These are phyloP conservation scores for Fusarium sp. DNA, from an alignment of 2,329 filamentous ascomycete genomes.

Conservation along the genomic window DNA sequence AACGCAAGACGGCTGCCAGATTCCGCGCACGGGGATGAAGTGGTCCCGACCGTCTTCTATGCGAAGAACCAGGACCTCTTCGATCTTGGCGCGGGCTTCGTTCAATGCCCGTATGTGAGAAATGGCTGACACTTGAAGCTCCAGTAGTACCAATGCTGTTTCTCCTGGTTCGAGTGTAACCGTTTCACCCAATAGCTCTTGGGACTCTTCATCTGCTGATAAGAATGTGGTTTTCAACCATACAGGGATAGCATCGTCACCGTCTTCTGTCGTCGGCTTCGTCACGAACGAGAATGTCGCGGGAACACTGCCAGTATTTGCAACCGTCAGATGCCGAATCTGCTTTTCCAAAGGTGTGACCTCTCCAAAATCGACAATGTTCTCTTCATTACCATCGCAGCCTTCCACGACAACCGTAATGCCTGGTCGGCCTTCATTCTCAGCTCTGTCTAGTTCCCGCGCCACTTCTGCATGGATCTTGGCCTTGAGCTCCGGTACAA, in stretches of 20 bases:
- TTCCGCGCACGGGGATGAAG: constrained; percentile 82
- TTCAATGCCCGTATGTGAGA: constrained; percentile 77
- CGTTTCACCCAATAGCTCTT: constrained; percentile 51
- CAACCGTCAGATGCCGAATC: constrained; percentile 78
- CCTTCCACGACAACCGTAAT: constrained; percentile 84
- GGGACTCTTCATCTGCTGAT: constrained; percentile 47
- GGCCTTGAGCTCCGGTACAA: constrained; percentile 85
- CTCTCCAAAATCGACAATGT: constrained; percentile 79
- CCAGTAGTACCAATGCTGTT: constrained; percentile 75
- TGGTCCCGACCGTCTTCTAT: constrained; percentile 88
- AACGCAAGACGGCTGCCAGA: constrained; percentile 84
- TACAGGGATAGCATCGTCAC: constrained; percentile 53
- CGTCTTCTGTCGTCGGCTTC: constrained; percentile 64
- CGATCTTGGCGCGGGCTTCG: constrained; percentile 69
- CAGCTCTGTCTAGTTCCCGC: constrained; percentile 85
- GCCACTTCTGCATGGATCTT: constrained; percentile 88
- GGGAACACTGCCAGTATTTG: constrained; percentile 87
- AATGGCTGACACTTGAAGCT: constrained; percentile 71
- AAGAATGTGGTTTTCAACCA: constrained; percentile 80
- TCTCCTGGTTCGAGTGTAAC: constrained; percentile 87
- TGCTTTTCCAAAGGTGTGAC: constrained; percentile 75
- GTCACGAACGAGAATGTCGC: constrained; percentile 85
- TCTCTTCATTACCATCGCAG: constrained; percentile 54
- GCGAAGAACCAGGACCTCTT: constrained; percentile 88
- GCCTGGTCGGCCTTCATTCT: constrained; percentile 87